These are phyloP conservation scores for Monosporascus cannonballus DNA, from an alignment of 2,329 filamentous ascomycete species.

Conservation along the genomic window DNA sequence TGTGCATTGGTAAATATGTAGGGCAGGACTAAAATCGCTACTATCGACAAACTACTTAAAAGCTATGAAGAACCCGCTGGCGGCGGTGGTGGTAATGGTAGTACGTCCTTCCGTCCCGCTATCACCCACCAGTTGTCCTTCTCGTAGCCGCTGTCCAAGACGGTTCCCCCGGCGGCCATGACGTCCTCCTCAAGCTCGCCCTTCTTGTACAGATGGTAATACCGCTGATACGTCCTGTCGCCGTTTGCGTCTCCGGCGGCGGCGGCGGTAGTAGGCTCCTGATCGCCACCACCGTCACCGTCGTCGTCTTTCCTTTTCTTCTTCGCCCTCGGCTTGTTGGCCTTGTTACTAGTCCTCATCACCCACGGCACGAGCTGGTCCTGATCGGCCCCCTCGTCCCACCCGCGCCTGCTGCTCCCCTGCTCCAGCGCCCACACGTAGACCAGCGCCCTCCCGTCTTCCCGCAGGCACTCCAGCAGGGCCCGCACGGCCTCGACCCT, in stretches of 20 bases:
- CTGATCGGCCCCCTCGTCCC: constrained; percentile 77
- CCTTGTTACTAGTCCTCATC: constrained; percentile 36
- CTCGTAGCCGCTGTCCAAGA: constrained; percentile 83
- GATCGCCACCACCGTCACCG: neutral
- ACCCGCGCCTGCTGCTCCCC: constrained; percentile 75
- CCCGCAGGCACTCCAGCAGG: constrained; percentile 61
- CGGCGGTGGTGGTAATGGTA: constrained; percentile 1
- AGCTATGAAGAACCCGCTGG: constrained; percentile 3
- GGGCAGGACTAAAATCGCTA: too few relatives aligned
- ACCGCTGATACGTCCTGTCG: constrained; percentile 69
- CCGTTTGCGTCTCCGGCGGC: neutral
- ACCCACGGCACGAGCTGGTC: constrained; percentile 98
- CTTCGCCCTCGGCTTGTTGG: constrained; percentile 17
- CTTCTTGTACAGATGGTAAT: constrained; percentile 87
- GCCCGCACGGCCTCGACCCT: constrained; percentile 65
- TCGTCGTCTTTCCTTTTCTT: constrained; percentile 6
- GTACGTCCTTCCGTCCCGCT: constrained; percentile 29
- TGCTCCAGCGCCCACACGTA: constrained; percentile 98
- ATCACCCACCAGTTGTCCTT: constrained; percentile 99
- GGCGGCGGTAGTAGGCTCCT: neutral
- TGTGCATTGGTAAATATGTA: neutral
- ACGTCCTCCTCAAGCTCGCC: constrained; percentile 84
- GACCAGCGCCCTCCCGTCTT: constrained; percentile 62
- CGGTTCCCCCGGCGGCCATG: constrained; percentile 62
- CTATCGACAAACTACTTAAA: too few relatives aligned